Base-by-base conservation (phyloP, 495 filamentous ascomycete species). In the Bacidia rubella region DNA sequence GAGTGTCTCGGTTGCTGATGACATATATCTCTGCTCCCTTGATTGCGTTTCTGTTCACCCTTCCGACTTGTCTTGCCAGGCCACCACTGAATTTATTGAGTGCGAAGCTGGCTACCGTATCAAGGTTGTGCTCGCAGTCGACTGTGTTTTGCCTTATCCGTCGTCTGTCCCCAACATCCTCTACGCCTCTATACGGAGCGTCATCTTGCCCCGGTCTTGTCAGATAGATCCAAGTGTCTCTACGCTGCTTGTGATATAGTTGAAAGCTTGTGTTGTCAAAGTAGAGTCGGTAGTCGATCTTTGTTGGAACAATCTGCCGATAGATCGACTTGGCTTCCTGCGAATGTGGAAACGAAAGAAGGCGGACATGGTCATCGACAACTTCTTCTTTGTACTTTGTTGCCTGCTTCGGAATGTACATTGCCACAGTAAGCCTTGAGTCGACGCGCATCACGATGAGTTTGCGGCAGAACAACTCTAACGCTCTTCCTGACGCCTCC, bases 1-100 rank as follows among this genome's bases (percentile, higher is more conserved):
- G 54, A 44, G 67, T 54, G 49, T 77, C 74, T 53, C 70, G 60
- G 55, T 77, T 77, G 52, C 68, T 75, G 49, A 76, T 77, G 9
- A 74, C 68, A 50, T 76, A 75, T 1, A 76, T 63, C 56, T 76
- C 74, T 12, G 70, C 73, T 5, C 52, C 68, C 0, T 63, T 48
- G 20, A 76, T 60, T 10, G 66, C 64, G 48, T 67, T 63, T 40
- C 68, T 53, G 19, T 68, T 66, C 22, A 76, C 63, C 47, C 64
- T 58, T 3, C 72, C 73, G 17, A 76, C 53, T 52, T 76, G 69
- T 26, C 21, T 60, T 39, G 64, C 61, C 2, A 75, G 59, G 7
- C 60, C 58, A 47, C 46, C 56, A 50, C 70, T 73, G 50, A 74
- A 72, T 47, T 73, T 74, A 29, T 72, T 54, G 15, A 76, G 56